Evolutionary conservation across 768 basidiomycete species (phyloP).

Genomic region (Rhodosporidiobolus odoratus): DNA sequence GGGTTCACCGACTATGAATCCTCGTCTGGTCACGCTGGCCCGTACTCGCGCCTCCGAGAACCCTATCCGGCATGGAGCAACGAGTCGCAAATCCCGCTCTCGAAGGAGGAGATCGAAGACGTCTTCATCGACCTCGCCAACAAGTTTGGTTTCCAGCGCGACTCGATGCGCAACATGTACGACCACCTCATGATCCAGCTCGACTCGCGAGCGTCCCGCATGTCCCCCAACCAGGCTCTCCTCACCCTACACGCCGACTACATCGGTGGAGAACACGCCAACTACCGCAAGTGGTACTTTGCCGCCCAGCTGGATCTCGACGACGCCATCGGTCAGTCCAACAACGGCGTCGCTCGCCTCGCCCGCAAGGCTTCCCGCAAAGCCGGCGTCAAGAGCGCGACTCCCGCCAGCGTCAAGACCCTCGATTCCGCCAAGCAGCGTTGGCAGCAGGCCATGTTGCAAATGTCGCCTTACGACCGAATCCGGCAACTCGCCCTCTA

Average conservation of each 20-base stretch:
- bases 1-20: constrained; percentile 33
- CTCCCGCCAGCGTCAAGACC: constrained; percentile 61
- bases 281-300: constrained; percentile 99
- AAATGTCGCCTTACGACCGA: constrained; percentile 97
- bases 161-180: constrained; percentile 95
- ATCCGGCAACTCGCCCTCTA: constrained; percentile 92
- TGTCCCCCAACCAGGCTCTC: constrained; percentile 92
- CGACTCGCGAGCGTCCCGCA: constrained; percentile 91
- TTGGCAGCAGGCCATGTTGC: constrained; percentile 97
- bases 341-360: constrained; percentile 71
- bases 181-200: constrained; percentile 97
- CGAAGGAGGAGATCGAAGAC: constrained; percentile 98
- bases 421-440: constrained; percentile 79
- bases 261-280: constrained; percentile 95
- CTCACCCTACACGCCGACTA: constrained; percentile 96
- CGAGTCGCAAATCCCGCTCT: constrained; percentile 89
- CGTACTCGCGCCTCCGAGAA: constrained; percentile 57
- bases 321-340: constrained; percentile 89
- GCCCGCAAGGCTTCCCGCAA: constrained; percentile 58
- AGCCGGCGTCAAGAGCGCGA: constrained; percentile 47
- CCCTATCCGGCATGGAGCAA: constrained; percentile 91
- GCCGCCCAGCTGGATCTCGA: constrained; percentile 97
- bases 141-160: constrained; percentile 97
- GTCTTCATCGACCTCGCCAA: constrained; percentile 94
- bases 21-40: constrained; percentile 23